These are phyloP conservation scores for Ganoderma lucidum DNA, from an alignment of 1,284 basidiomycete genomes.

Conservation along the genomic window DNA sequence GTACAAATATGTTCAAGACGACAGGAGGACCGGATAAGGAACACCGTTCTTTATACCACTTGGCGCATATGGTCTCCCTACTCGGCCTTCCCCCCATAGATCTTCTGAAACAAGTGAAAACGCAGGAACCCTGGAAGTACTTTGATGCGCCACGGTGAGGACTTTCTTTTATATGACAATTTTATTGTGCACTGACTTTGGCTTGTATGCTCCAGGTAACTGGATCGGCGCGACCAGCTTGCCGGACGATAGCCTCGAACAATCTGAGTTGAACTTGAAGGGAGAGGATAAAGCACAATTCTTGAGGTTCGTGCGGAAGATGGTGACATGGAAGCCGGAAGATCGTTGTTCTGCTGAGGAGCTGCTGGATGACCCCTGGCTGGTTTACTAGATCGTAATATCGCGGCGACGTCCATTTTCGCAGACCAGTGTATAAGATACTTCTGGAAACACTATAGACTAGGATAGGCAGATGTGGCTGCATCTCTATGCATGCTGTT, in stretches of 20 bases:
- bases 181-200: constrained; percentile 5
- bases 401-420: too few relatives aligned
- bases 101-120: constrained; percentile 26
- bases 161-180: background rate
- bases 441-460: background rate
- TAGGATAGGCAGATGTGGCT: background rate
- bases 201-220: constrained; percentile 11
- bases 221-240: constrained; percentile 22
- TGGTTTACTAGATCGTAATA: constrained; percentile 5
- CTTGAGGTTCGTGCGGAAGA: constrained; percentile 21
- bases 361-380: constrained; percentile 12
- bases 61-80: constrained; percentile 38
- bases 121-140: constrained; percentile 23
- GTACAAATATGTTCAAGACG: constrained; percentile 32
- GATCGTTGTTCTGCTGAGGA: constrained; percentile 8
- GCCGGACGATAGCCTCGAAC: constrained; percentile 23
- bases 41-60: constrained; percentile 26
- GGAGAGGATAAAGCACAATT: constrained; percentile 26
- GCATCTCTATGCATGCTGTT: background rate
- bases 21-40: constrained; percentile 25
- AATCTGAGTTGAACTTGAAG: constrained; percentile 19
- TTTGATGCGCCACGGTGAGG: constrained; percentile 28
- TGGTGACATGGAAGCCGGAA: constrained; percentile 24
- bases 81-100: constrained; percentile 35
- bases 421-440: too few relatives aligned